These are phyloP conservation scores for Kondoa subrosea DNA, from an alignment of 768 basidiomycete species.

Conservation along the genomic window DNA sequence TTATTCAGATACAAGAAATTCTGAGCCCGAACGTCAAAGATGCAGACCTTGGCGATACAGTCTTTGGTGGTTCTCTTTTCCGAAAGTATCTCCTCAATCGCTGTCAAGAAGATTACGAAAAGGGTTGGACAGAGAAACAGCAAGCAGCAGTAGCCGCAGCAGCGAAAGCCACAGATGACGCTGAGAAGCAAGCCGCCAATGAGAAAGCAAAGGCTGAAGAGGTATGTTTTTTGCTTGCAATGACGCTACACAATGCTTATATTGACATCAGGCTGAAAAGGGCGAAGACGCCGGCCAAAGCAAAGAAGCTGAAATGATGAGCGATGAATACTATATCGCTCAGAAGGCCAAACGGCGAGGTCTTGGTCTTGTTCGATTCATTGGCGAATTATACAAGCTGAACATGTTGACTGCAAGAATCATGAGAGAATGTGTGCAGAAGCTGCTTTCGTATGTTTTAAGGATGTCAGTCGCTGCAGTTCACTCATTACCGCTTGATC, in stretches of 20 bases:
- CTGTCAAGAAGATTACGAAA: slow-evolving; percentile 95
- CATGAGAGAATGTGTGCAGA: slow-evolving; percentile 97
- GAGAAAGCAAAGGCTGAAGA: slow-evolving; percentile 19
- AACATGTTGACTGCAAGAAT: slow-evolving; percentile 95
- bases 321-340: slow-evolving; percentile 87
- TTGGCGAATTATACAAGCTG: slow-evolving; percentile 96
- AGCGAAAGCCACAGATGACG: slow-evolving; percentile 66
- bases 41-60: slow-evolving; percentile 57
- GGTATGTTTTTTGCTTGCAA: no score
- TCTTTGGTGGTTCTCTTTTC: slow-evolving; percentile 85
- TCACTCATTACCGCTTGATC: neutral
- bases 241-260: no score
- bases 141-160: slow-evolving; percentile 70
- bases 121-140: slow-evolving; percentile 81
- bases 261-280: slow-evolving; percentile 34
- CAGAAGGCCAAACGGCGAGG: slow-evolving; percentile 95
- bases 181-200: slow-evolving; percentile 49
- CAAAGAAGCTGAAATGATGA: slow-evolving; percentile 59
- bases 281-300: slow-evolving; percentile 42
- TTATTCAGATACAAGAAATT: slow-evolving; percentile 42
- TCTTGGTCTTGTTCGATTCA: slow-evolving; percentile 91
- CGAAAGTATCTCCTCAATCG: slow-evolving; percentile 89
- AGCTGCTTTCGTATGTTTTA: slow-evolving; percentile 43
- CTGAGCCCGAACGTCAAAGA: slow-evolving; percentile 74
- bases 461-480: neutral